Conservation (phyloP, 164 flowering plant species). For the Magnolia officinalis region DNA sequence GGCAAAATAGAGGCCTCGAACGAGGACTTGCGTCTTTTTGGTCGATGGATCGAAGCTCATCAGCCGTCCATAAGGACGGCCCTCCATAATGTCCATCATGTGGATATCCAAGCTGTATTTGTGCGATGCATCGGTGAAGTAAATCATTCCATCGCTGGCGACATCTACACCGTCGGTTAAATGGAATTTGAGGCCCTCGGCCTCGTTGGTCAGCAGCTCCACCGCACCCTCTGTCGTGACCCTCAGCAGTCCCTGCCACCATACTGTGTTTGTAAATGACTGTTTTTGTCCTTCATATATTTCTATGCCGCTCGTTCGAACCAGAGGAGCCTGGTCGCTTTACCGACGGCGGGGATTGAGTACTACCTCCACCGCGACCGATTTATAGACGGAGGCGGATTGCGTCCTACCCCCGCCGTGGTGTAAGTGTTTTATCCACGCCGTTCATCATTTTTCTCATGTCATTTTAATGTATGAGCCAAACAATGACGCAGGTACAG, state of each 20-base stretch:
- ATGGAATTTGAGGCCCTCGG: slow-evolving; percentile 55
- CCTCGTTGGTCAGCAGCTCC: slow-evolving; percentile 53
- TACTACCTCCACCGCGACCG: no score
- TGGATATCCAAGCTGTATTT: slow-evolving; percentile 38
- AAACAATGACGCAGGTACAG: no score
- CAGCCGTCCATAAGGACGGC: slow-evolving; percentile 68
- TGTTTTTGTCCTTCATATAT: no score
- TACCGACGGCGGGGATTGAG: no score
- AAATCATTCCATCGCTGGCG: slow-evolving; percentile 56
- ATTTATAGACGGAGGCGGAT: no score
- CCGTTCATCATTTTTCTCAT: no score
- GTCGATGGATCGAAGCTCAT: slow-evolving; percentile 67
- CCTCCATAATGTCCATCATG: slow-evolving; percentile 49
- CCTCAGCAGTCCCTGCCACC: slow-evolving; percentile 62
- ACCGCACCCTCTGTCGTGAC: slow-evolving; percentile 41
- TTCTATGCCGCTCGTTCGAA: no score
- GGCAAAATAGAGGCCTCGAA: slow-evolving; percentile 62
- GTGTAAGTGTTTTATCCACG: no score
- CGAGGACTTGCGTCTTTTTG: slow-evolving; percentile 46
- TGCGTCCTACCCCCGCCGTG: no score
- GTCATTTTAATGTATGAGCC: no score
- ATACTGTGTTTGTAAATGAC: no score
- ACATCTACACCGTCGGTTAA: slow-evolving; percentile 70
- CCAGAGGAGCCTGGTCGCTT: no score
- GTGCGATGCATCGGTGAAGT: slow-evolving; percentile 80